Conservation (phyloP, 164 flowering plant species). For the Sedum album region DNA sequence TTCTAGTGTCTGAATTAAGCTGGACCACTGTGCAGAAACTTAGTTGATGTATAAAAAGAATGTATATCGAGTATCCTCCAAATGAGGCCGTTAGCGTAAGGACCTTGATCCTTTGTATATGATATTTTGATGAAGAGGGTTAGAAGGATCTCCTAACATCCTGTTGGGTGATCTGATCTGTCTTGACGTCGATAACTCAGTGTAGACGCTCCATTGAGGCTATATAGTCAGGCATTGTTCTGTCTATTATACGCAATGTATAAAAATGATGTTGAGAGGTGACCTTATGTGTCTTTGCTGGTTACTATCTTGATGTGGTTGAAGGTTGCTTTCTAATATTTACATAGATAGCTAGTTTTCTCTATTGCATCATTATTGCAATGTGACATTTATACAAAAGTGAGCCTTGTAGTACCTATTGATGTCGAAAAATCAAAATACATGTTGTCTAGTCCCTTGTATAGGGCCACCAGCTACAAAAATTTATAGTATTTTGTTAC, state of each 20-base stretch:
- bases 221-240: too few species aligned
- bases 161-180: not conserved
- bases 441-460: too few species aligned
- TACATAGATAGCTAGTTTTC: not conserved
- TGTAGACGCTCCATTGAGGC: not conserved
- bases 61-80: not conserved
- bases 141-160: too few species aligned
- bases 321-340: constrained; percentile 2
- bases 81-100: too few species aligned
- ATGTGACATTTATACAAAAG: not conserved
- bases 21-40: not conserved
- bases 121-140: not conserved
- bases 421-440: not conserved
- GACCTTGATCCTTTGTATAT: not conserved
- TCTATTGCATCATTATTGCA: not conserved
- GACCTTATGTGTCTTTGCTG: not conserved
- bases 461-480: not conserved
- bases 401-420: not conserved
- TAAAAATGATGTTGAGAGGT: not conserved
- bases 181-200: not conserved
- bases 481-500: too few species aligned
- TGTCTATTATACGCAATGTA: too few species aligned
- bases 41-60: not conserved
- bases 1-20: not conserved
- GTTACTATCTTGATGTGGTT: not conserved